Base-by-base conservation (phyloP, 441 rosid genomes). In the Theobroma grandiflorum region DNA sequence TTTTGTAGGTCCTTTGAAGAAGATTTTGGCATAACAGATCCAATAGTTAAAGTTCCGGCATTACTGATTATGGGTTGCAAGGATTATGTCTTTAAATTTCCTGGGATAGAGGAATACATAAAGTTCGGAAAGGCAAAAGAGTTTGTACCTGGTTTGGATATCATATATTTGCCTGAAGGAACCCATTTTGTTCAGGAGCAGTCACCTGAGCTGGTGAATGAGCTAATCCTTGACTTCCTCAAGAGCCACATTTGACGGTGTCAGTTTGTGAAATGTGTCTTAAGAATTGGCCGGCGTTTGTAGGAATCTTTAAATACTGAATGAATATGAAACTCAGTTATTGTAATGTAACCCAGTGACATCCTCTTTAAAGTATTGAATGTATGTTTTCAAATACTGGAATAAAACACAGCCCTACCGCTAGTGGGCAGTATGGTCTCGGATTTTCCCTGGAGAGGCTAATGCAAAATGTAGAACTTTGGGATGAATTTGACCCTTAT, bases 111-210 rank as follows among this genome's bases (percentile, higher is more conserved):
- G 72, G 88, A 85, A 18, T 89, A 82, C 74, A 71, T 86, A 75
- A 85, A 61, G 78, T 78, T 81, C 5, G 90, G 88, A 62, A 75
- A 80, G 73, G 86, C 81, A 18, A 89, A 88, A 20, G 75, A 90
- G 22, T 80, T 82, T 79, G 90, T 89, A 2, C 89, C 89, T 11
- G 67, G 82, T 65, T 68, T 92, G 80, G 90, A 92, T 78, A 85
- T 84, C 47, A 61, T 79, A 18, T 76, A 75, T 78, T 65, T 88
- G 62, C 86, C 91, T 16, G 88, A 90, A 79, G 93, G 93, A 20
- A 84, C 71, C 15, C 92, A 90, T 86, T 92, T 90, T 81, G 85
- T 86, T 68, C 95, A 89, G 61, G 93, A 92, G 76, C 92, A 92
- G 50, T 84, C 77, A 8, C 91, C 93, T 6, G 91, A 88, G 18